Conservation (phyloP, 257 asterid genomes). For the Rehmannia glutinosa region DNA sequence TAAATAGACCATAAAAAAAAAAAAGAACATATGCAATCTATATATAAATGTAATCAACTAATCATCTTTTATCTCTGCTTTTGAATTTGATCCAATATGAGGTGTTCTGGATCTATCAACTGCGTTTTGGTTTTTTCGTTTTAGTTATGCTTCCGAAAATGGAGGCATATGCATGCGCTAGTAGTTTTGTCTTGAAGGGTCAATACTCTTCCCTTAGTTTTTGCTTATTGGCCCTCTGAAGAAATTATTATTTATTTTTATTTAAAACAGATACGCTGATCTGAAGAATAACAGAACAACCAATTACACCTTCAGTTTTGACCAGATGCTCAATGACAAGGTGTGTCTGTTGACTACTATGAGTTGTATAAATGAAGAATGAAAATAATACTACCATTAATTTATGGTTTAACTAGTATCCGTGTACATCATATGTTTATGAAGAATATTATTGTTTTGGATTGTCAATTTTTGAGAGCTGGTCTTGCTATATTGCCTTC, state of each 20-base stretch:
- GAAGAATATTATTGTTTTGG: neutral
- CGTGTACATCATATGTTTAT: too few relatives aligned
- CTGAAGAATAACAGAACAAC: conserved; percentile 88
- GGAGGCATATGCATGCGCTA: conserved; percentile 3
- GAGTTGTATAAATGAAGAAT: neutral
- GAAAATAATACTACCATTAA: neutral
- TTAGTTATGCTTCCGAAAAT: neutral
- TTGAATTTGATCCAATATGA: neutral
- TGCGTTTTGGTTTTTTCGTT: neutral
- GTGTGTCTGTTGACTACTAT: conserved; percentile 28
- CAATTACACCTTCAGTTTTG: conserved; percentile 80
- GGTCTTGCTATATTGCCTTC: neutral
- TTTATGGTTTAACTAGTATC: neutral
- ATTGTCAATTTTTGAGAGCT: neutral
- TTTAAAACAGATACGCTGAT: conserved; percentile 78
- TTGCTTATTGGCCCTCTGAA: too few relatives aligned
- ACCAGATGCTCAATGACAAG: conserved; percentile 97
- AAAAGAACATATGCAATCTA: neutral
- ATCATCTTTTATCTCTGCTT: too few relatives aligned
- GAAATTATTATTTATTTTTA: conserved; percentile 6
- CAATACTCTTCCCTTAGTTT: neutral
- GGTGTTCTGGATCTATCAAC: neutral
- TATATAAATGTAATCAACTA: neutral
- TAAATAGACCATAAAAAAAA: neutral
- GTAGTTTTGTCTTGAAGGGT: neutral